These are phyloP conservation scores for Eucalyptus guilfoylei DNA, from an alignment of 345 rosid genomes.

Conservation along the genomic window DNA sequence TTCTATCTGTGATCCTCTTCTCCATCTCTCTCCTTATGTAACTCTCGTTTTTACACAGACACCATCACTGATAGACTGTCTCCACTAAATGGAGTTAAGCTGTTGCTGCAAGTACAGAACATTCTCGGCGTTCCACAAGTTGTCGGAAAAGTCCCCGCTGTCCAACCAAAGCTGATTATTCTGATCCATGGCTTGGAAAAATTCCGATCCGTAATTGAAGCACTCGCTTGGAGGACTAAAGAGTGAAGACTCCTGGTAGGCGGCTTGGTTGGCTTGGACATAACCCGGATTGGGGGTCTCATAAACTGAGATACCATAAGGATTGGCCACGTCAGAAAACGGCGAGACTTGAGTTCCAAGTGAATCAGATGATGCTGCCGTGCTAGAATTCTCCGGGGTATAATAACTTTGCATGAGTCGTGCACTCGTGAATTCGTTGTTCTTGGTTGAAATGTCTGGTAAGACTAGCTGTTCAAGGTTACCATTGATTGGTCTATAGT, in stretches of 20 bases:
- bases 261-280: slow-evolving; percentile 22
- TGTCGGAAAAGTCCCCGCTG: slow-evolving; percentile 46
- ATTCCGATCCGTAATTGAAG: slow-evolving; percentile 25
- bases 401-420: neutral
- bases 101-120: slow-evolving; percentile 56
- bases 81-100: slow-evolving; percentile 15
- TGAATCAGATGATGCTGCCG: slow-evolving; percentile 57
- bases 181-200: slow-evolving; percentile 33
- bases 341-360: slow-evolving; percentile 47
- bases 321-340: slow-evolving; percentile 48
- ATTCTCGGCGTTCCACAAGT: slow-evolving; percentile 65
- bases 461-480: neutral
- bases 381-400: slow-evolving; percentile 67
- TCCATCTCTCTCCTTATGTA: neutral
- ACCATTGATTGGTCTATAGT: neutral
- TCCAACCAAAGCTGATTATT: slow-evolving; percentile 29
- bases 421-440: neutral
- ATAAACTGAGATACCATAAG: slow-evolving; percentile 23
- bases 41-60: neutral
- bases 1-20: neutral
- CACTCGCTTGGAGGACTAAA: slow-evolving; percentile 28
- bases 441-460: neutral
- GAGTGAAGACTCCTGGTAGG: slow-evolving; percentile 30
- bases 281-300: slow-evolving; percentile 39
- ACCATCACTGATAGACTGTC: neutral